Base-by-base conservation (phyloP, 495 filamentous ascomycete species). In the Podospora pseudopauciseta region DNA sequence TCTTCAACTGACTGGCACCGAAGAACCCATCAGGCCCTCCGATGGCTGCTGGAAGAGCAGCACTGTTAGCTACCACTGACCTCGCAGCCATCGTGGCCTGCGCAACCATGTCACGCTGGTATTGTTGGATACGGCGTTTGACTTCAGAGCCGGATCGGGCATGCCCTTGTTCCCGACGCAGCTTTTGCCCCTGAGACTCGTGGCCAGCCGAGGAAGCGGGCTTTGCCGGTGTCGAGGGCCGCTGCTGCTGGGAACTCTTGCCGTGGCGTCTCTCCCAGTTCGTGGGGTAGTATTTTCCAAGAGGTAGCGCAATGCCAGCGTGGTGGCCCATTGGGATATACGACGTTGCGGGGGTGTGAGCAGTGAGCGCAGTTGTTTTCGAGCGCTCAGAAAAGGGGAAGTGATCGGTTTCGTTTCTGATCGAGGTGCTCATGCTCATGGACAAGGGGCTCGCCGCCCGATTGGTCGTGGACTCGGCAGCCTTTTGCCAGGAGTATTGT, bases 21-120 rank as follows among this genome's bases (percentile, higher is more conserved):
- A 54, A 30, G 49, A 44, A 23, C 7, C 27, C 19, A 13, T 26
- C 9, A 5, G 30, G 61, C 9, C 34, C 23, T 5, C 7, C 32
- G 7, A 57, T 28, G 1, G 65, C n/a, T 64, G 39, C 39, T 49
- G 39, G 39, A 3, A 49, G 39, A 11, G 39, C 39, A 49, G 39
- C 9, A 49, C 39, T 18, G 39, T 49, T 49, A 18, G 39, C 39
- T 49, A 49, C 39, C 15, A 49, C 39, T 18, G 39, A 49, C 15
- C 39, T 49, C 2, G 39, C 39, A 49, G 39, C 39, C 39, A 49
- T 49, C 7, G 80, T 77, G 19, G 85, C 84, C 54, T 87, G 85
- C 2, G 81, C 80, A 32, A 89, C 82, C 76, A 89, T 86, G 61
- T 89, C 86, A 61, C 84, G 75, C 71, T 88, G 86, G 70, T 89